Percentiles rank a stretch among this genome's conserved stretches.
Conservation (phyloP, 179 eudicot species). For the Vitellaria paradoxa region DNA sequence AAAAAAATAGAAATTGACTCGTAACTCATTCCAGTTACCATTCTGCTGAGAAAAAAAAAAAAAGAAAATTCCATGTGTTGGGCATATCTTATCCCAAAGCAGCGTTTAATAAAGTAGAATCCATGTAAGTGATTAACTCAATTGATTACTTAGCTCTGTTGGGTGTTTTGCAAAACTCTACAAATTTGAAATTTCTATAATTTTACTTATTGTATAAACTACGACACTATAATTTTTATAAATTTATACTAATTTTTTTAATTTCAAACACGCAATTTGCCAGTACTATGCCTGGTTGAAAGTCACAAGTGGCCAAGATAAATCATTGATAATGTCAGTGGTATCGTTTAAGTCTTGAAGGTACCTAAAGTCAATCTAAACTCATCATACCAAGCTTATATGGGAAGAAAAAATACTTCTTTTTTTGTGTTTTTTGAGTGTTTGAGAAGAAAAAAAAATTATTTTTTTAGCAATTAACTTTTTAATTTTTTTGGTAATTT, state of each 20-base stretch:
- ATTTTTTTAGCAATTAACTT: background rate
- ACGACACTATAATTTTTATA: too few relatives aligned
- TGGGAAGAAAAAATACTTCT: too few relatives aligned
- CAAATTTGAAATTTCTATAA: too few relatives aligned
- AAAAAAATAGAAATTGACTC: too few relatives aligned
- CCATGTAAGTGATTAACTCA: background rate
- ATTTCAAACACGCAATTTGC: background rate
- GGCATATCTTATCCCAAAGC: background rate
- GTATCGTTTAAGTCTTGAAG: constrained; percentile 79
- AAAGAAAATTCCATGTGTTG: too few relatives aligned
- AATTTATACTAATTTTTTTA: too few relatives aligned
- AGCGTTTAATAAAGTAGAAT: background rate
- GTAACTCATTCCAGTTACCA: background rate
- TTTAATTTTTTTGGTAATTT: too few relatives aligned
- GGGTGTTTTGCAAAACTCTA: too few relatives aligned
- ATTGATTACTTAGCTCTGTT: too few relatives aligned
- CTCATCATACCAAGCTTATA: background rate
- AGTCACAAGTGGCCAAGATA: constrained; percentile 50
- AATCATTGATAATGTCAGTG: constrained; percentile 67
- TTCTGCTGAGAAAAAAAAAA: background rate
- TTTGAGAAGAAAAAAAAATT: background rate
- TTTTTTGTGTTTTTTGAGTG: too few relatives aligned
- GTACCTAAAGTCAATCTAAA: constrained; percentile 21
- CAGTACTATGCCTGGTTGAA: constrained; percentile 57
- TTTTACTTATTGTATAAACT: too few relatives aligned